A percentile compares a stretch with the other conserved stretches of the same genome.
Conservation (phyloP, 768 basidiomycete species). For the Melanogaster broomeanus region DNA sequence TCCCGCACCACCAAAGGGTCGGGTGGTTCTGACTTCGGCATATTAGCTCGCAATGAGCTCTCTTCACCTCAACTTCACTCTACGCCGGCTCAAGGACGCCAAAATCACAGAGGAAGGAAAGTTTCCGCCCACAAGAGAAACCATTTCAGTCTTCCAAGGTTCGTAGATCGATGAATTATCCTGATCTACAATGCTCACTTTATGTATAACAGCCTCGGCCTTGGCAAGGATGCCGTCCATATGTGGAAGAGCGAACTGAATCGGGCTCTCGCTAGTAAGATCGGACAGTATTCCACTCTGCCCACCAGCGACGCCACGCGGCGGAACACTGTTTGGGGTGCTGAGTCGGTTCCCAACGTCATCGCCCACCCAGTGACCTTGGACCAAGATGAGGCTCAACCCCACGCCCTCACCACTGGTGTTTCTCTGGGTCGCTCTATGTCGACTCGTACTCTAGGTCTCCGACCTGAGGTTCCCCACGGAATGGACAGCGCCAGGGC, state of each 20-base stretch:
- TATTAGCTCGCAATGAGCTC: conserved; percentile 41
- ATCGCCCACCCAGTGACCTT: conserved; percentile 31
- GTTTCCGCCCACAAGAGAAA: conserved; percentile 57
- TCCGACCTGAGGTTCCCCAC: conserved; percentile 53
- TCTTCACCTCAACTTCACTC: conserved; percentile 61
- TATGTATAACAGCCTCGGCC: conserved; percentile 49
- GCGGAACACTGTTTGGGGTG: conserved; percentile 51
- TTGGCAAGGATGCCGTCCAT: conserved; percentile 59
- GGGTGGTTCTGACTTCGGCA: conserved; percentile 28
- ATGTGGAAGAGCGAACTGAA: conserved; percentile 60
- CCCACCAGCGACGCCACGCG: conserved; percentile 43
- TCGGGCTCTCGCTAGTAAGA: conserved; percentile 46
- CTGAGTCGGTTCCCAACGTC: conserved; percentile 39
- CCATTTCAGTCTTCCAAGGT: conserved; percentile 72
- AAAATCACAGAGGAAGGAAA: conserved; percentile 40
- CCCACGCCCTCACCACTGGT: conserved; percentile 16
- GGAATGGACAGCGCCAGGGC: conserved; percentile 51
- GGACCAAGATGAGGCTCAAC: conserved; percentile 40
- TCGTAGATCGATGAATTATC: conserved; percentile 18
- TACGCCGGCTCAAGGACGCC: conserved; percentile 50
- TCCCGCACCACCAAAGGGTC: conserved; percentile 7
- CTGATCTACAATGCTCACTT: neutral
- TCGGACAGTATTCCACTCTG: conserved; percentile 40
- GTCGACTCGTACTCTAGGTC: conserved; percentile 47
- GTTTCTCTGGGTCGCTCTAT: conserved; percentile 33